Evolutionary conservation across 1,284 basidiomycete species (phyloP).

Genomic region (Cutaneotrichosporon daszewskae): DNA sequence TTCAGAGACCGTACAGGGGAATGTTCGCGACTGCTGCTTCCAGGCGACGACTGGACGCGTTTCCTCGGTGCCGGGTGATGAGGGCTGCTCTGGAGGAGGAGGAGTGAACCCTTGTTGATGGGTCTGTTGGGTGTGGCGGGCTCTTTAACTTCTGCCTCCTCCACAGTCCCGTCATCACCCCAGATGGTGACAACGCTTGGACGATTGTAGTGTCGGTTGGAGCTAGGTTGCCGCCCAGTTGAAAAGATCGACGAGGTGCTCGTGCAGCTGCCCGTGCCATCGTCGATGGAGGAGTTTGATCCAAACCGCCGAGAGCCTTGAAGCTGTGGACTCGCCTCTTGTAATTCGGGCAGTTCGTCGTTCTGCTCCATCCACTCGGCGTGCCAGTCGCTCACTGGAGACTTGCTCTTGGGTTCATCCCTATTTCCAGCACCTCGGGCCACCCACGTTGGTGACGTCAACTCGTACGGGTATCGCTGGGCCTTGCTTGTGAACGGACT

Average conservation of each 20-base stretch:
- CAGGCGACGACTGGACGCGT: no score
- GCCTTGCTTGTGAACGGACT: conserved; percentile 33
- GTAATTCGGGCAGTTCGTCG: conserved; percentile 3
- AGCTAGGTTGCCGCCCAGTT: conserved; percentile 22
- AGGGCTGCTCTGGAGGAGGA: no score
- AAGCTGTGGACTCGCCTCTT: no score
- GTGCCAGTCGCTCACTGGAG: background rate
- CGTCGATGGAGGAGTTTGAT: conserved; percentile 24
- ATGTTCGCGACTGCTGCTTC: no score
- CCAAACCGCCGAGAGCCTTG: no score
- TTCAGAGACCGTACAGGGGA: no score
- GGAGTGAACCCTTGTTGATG: no score
- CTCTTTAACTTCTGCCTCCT: no score
- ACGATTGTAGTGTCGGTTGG: conserved; percentile 6
- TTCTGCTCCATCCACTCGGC: conserved; percentile 6
- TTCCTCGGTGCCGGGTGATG: no score
- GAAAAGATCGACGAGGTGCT: conserved; percentile 31
- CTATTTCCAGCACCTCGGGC: background rate
- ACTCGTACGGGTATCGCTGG: background rate
- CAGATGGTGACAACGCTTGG: conserved; percentile 27
- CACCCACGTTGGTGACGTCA: conserved; percentile 1
- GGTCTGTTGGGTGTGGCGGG: no score
- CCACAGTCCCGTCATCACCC: conserved; percentile 22
- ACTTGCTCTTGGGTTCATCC: background rate
- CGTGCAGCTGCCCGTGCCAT: conserved; percentile 33